A percentile compares a stretch with the other conserved stretches of the same genome.
These are phyloP conservation scores for Serendipita sp. DNA, from an alignment of 768 basidiomycete genomes.

Conservation along the genomic window DNA sequence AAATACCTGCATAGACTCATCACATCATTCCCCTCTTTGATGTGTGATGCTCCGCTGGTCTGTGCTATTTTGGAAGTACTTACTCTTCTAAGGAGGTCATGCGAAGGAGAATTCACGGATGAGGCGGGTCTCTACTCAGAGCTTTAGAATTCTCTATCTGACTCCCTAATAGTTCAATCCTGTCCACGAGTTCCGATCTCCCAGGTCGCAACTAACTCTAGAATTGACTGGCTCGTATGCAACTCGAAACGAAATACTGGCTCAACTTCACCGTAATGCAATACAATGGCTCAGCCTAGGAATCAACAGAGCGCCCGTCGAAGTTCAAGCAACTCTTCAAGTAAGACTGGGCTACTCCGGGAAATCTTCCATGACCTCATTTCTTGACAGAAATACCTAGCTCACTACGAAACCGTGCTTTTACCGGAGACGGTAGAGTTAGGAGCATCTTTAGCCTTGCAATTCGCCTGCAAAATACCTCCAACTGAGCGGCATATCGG, in stretches of 20 bases:
- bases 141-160: not conserved
- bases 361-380: not conserved
- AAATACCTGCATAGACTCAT: conserved; percentile 75
- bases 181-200: conserved; percentile 64
- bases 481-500: conserved; percentile 60
- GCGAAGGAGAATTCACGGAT: conserved; percentile 80
- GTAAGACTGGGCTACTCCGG: conserved; percentile 25
- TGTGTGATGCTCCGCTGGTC: conserved; percentile 80
- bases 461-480: conserved; percentile 68
- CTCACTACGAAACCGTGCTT: conserved; percentile 50
- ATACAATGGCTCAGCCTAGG: conserved; percentile 77
- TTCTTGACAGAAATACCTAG: conserved; percentile 65
- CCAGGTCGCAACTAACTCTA: conserved; percentile 54
- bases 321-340: conserved; percentile 83
- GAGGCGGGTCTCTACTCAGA: conserved; percentile 38
- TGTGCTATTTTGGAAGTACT: conserved; percentile 83
- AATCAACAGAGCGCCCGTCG: conserved; percentile 75
- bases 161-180: conserved; percentile 59
- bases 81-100: conserved; percentile 71
- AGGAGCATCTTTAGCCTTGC: conserved; percentile 78
- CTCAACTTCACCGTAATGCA: conserved; percentile 55
- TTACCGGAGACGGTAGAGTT: conserved; percentile 71
- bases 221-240: conserved; percentile 75
- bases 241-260: conserved; percentile 70
- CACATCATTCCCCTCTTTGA: conserved; percentile 81